phyloP scores from a whole-genome alignment of 768 basidiomycete species.

The Mycena chlorophos region DNA sequence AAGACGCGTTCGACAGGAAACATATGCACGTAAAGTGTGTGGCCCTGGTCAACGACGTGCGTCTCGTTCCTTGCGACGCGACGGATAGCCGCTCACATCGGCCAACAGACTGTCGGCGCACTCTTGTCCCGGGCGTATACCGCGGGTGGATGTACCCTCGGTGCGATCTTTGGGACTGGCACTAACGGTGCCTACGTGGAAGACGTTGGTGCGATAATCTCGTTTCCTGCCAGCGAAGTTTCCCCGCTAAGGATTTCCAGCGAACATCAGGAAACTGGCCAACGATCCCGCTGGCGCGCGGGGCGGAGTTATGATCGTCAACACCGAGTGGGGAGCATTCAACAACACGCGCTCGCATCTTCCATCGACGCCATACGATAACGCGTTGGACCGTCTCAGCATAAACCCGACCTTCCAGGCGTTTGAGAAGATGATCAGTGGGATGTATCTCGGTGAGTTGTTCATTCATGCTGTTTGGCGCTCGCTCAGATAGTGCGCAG shows the following conservation, averaged over 20 bases:
- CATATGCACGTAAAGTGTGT: conserved; percentile 80
- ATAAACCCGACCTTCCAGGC: conserved; percentile 94
- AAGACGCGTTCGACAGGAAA: conserved; percentile 79
- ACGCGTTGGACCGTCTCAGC: conserved; percentile 86
- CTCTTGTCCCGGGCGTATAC: conserved; percentile 91
- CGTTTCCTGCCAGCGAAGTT: neutral
- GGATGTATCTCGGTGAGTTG: conserved; percentile 82
- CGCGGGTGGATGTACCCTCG: conserved; percentile 85
- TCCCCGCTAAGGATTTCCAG: conserved; percentile 24
- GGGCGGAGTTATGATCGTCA: conserved; percentile 87
- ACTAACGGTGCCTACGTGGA: conserved; percentile 99
- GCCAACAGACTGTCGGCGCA: conserved; percentile 87
- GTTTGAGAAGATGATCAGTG: conserved; percentile 98
- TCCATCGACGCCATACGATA: conserved; percentile 88
- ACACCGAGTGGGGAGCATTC: conserved; percentile 98
- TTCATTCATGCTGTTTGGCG: neutral
- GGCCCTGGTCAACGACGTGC: conserved; percentile 81
- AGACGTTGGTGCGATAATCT: conserved; percentile 50
- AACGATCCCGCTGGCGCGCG: conserved; percentile 57
- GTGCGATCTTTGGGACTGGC: conserved; percentile 95
- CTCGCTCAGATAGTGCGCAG: too few species aligned
- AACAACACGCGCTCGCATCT: conserved; percentile 88
- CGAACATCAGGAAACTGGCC: conserved; percentile 81
- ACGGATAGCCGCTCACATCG: neutral
- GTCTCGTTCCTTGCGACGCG: conserved; percentile 25